Percentiles rank a stretch among this genome's conserved stretches.
Conservation (phyloP, 2,329 filamentous ascomycete species). For the Septoria linicola region DNA sequence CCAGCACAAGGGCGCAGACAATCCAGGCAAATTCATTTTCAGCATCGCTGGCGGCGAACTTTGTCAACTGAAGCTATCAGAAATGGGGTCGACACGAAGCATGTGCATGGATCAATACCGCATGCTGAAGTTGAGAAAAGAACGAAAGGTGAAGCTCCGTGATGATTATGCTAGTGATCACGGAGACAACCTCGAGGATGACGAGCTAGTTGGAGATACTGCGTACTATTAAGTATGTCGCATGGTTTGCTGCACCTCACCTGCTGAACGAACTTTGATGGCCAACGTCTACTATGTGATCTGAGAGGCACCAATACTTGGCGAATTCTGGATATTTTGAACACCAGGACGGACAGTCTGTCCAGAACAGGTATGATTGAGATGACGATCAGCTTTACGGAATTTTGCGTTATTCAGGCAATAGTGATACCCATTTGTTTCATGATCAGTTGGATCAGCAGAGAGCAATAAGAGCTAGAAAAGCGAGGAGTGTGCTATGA, state of each 20-base stretch:
- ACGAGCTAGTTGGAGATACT: not conserved
- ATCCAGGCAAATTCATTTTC: conserved; percentile 37
- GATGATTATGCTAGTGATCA: not conserved
- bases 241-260: not conserved
- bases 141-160: conserved; percentile 19
- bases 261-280: not conserved
- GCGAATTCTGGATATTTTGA: too few relatives aligned
- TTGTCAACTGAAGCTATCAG: conserved; percentile 38
- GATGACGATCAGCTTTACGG: not conserved
- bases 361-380: not conserved
- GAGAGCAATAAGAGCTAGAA: not conserved
- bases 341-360: not conserved
- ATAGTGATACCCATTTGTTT: conserved; percentile 19
- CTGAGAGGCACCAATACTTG: too few relatives aligned
- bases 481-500: too few relatives aligned
- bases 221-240: conserved; percentile 1
- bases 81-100: not conserved
- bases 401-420: too few relatives aligned
- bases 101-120: conserved; percentile 31
- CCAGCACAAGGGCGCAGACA: conserved; percentile 25
- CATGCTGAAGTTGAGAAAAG: conserved; percentile 37
- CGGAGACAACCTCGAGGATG: conserved; percentile 2
- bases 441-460: not conserved
- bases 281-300: not conserved
- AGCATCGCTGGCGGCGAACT: conserved; percentile 44